phyloP scores from a whole-genome alignment of 768 basidiomycete species.

The Cystobasidium ongulense region DNA sequence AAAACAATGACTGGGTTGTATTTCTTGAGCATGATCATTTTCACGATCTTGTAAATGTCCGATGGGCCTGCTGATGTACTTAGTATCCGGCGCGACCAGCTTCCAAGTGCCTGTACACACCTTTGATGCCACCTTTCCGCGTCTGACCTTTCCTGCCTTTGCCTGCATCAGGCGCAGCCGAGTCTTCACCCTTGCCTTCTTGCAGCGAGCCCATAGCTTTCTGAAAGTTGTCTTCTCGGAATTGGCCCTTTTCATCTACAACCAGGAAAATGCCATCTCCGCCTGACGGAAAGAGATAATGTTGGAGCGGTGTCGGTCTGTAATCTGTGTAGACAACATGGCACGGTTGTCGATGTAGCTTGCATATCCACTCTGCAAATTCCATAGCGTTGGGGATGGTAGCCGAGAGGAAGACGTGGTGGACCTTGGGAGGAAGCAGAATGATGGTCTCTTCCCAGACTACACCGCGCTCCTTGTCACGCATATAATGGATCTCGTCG shows the following conservation, averaged over 20 bases:
- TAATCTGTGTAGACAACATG: conserved; percentile 99
- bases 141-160: conserved; percentile 86
- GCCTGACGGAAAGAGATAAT: conserved; percentile 93
- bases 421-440: conserved; percentile 86
- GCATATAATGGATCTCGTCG: conserved; percentile 99
- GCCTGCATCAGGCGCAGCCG: conserved; percentile 73
- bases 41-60: conserved; percentile 94
- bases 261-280: conserved; percentile 96
- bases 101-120: conserved; percentile 47
- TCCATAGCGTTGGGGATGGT: conserved; percentile 99
- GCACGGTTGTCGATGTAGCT: conserved; percentile 93
- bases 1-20: conserved; percentile 98
- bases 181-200: conserved; percentile 46
- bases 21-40: conserved; percentile 95
- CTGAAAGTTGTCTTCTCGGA: conserved; percentile 91
- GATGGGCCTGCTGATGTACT: conserved; percentile 56
- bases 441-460: conserved; percentile 99
- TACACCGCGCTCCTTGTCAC: conserved; percentile 96
- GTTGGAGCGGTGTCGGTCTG: conserved; percentile 92
- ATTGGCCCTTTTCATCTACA: conserved; percentile 96
- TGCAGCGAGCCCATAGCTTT: conserved; percentile 88
- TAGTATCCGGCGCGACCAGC: background rate
- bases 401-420: conserved; percentile 96
- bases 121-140: conserved; percentile 89
- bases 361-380: conserved; percentile 98